Base-by-base conservation (phyloP, 1,139 yeast species). In the Hyphopichia pseudoburtonii region DNA sequence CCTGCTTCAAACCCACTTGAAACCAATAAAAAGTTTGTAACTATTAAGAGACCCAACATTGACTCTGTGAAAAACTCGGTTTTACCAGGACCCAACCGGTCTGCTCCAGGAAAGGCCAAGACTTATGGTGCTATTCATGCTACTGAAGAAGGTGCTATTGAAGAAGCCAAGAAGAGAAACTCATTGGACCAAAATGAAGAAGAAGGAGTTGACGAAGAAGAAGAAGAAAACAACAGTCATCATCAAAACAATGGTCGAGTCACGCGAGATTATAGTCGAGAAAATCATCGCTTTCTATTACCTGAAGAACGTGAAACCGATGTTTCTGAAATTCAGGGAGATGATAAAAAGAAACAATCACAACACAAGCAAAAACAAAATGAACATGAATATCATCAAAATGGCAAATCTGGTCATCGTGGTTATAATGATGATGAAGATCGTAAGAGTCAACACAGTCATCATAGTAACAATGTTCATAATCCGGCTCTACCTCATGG, bases 1-100 rank as follows among this genome's bases (percentile, higher is more conserved):
- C 78, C 80, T 28, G 97, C 97, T 1, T 69, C 84, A 12, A 86
- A 89, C 54, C 97, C 97, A 3, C 66, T 85, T 42, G 79, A 78
- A 38, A 84, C 95, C 1, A 75, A 71, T 33, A 87, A 85, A 50
- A 58, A 84, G 5, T 82, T 78, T 59, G 86, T 84, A 17, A 81
- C 82, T 12, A 83, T 84, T 47, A 84, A 84, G 56, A 71, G 79
- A 45, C 86, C 76, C 4, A 54, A 54, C 30, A 47, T 47, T 29
- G 59, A 54, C 15, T 43, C 64, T 15, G 56, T 56, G 11, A 55
- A 54, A 33, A 51, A 53, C 28, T 40, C 56, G 1, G 64, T 56
- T 25, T 39, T 57, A 25, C 64, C 55, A 16, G 57, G 53, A 14
- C 61, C 56, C 28, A 48, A 49, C 43, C 43, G 44, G 36, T 38